phyloP scores from a whole-genome alignment of 2,329 filamentous ascomycete genomes.

The Gyromitra esculenta region DNA sequence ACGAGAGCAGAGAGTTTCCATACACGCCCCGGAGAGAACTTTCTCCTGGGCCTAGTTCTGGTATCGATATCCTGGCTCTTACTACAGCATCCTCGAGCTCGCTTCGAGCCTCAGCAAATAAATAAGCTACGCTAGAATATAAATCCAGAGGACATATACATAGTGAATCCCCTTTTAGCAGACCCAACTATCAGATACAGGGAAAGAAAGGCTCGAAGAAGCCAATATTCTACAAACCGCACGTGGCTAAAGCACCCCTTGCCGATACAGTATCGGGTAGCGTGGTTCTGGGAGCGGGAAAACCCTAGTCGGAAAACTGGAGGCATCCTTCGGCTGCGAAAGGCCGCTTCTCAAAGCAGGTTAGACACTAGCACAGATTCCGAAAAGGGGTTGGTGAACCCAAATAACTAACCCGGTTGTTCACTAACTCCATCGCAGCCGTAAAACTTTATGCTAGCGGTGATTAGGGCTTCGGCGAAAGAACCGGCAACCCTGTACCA shows the following conservation, averaged over 20 bases:
- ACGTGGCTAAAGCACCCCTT: not conserved
- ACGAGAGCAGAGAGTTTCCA: not conserved
- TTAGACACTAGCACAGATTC: not conserved
- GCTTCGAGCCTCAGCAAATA: not conserved
- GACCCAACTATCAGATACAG: not conserved
- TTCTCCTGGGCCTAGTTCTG: not conserved
- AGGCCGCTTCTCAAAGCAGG: not conserved
- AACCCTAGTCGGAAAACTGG: not conserved
- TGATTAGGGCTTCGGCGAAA: not conserved
- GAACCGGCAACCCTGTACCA: not conserved
- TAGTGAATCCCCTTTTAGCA: not conserved
- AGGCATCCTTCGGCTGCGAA: not conserved
- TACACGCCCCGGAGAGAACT: not conserved
- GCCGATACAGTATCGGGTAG: not conserved
- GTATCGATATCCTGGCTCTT: not conserved
- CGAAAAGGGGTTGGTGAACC: not conserved
- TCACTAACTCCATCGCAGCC: not conserved
- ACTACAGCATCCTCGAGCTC: not conserved
- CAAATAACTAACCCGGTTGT: not conserved
- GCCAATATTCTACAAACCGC: not conserved
- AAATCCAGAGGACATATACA: not conserved
- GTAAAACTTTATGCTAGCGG: not conserved
- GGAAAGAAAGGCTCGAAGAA: not conserved
- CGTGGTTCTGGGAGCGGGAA: slow-evolving; percentile 1
- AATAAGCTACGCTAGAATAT: not conserved